Base-by-base conservation (phyloP, 2,329 filamentous ascomycete species). In the Phaeosphaeria sp. region DNA sequence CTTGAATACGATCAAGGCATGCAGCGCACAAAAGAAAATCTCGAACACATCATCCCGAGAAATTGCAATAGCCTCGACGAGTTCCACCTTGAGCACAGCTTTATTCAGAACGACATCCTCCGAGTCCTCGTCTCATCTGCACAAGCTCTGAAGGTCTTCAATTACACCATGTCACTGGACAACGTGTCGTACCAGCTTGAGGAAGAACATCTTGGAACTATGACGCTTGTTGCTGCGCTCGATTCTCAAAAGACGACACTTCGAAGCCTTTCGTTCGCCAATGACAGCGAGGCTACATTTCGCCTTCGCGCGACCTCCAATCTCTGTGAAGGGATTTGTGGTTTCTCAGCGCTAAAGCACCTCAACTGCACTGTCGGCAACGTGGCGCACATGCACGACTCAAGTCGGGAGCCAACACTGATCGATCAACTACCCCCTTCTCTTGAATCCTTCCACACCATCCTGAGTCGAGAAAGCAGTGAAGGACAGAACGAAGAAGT, bases 51-150 rank as follows among this genome's bases (percentile, higher is more conserved):
- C 3, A 56, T 72, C 15, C 65, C 68, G 9, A 42, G 20, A 43
- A 21, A 39, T 11, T 61, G 60, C 50, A 63, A 65, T 33, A 59
- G 66, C 30, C n/a, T 70, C 0, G 55, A 67, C 10, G 57, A 62
- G 9, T 54, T 72, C n/a, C 18, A 46, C 17, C 30, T 72, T 9
- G 44, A 65, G 15, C 36, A 56, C 15, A 58, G 54, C 9, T 64
- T 60, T 9, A 18, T 71, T 9, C 42, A 59, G 1, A 50, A 50
- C 11, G 46, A 58, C 7, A 52, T 59, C 21, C 36, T 72, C 4
- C 50, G 36, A 6, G 53, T 67, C 13, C 36, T 72, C 7, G n/a
- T 72, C 15, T 50, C 52, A 23, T 68, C 65, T 3, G 22, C 66
- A 25, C 51, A 56, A 30, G 33, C 33, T 4, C 46, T 72, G 23